Evolutionary conservation across 2,329 filamentous ascomycete genomes (phyloP), one percentile per base, ranked within the genome.

Genomic region (Scorias spongiosa): DNA sequence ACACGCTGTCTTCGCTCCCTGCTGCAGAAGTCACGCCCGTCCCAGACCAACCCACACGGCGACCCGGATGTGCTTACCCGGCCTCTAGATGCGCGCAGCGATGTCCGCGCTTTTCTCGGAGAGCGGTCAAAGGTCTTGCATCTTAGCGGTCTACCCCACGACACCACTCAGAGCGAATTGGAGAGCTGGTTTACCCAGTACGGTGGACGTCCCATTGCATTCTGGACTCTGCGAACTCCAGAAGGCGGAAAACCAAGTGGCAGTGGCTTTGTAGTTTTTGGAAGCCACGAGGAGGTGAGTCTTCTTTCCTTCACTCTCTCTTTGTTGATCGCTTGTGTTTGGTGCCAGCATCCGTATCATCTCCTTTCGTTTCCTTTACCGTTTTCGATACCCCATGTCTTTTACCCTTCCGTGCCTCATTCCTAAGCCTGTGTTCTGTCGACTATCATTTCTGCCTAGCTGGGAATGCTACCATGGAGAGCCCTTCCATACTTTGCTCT

Each of bases 121-220:
- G 91, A 98, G 68, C 80, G 91, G 48, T 95, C 88, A 72, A 98
- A 98, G 68, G 89, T 98, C 34, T 76, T 98, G 44, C 91, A 98
- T 66, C 89, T 98, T 80, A 94, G 88, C 57, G 91, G 91, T 41
- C 74, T 98, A 42, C 91, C 91, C 39, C 91, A 98, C 62, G 91
- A 98, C 57, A 98, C 91, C 30, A 98, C 91, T 1, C 91, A 98
- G 67, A 96, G 89, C 2, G 91, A 98, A 68, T 75, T 98, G 18
- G 91, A 98, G 69, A 95, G 88, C 67, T 98, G 91, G 91, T 98
- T 96, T 62, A 98, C 91, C 28, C 91, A 98, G 65, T 98, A 94
- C 61, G 91, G 91, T 51, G 91, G 91, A 41, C 84, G 91, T 38
- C 91, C 91, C 28, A 98, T 98, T 67, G 91, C 91, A 15, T 98